Conservation (phyloP, 2,329 filamentous ascomycete species). For the Alternaria conjuncta region DNA sequence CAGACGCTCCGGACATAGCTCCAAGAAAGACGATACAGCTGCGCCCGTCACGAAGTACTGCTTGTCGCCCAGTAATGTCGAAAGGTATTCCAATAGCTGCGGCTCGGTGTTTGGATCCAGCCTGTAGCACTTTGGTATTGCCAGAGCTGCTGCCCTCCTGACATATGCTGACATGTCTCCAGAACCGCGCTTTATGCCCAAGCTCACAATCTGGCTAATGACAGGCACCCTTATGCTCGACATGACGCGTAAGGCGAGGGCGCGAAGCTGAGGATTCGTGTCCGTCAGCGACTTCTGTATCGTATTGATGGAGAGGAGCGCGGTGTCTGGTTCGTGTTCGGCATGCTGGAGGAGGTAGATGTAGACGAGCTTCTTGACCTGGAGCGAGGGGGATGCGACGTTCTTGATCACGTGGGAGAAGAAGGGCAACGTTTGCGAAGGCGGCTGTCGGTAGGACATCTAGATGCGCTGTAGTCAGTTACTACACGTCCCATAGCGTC, state of each 20-base stretch:
- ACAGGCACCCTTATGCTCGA: constrained; percentile 95
- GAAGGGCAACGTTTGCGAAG: constrained; percentile 73
- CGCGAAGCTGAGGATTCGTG: constrained; percentile 85
- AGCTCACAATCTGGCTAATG: constrained; percentile 94
- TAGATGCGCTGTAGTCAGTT: constrained; percentile 50
- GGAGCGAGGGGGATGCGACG: constrained; percentile 88
- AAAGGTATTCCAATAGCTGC: constrained; percentile 82
- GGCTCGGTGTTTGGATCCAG: constrained; percentile 86
- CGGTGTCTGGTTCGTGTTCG: constrained; percentile 93
- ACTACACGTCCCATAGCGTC: constrained; percentile 12
- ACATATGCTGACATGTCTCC: constrained; percentile 96
- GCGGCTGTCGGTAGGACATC: constrained; percentile 94
- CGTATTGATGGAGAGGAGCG: constrained; percentile 95
- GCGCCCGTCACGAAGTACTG: constrained; percentile 98
- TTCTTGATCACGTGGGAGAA: constrained; percentile 99
- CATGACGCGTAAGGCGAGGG: constrained; percentile 94
- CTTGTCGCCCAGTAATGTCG: constrained; percentile 80
- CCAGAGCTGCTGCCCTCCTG: constrained; percentile 87
- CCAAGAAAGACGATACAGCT: constrained; percentile 85
- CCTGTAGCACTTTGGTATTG: constrained; percentile 94
- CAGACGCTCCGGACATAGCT: constrained; percentile 84
- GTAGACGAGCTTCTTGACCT: constrained; percentile 98
- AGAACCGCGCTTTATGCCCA: constrained; percentile 92
- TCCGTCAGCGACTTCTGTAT: constrained; percentile 98
- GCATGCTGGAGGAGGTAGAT: constrained; percentile 97